These are phyloP conservation scores for Diospyros kaki DNA, from an alignment of 148 eudicot genomes.

Conservation along the genomic window DNA sequence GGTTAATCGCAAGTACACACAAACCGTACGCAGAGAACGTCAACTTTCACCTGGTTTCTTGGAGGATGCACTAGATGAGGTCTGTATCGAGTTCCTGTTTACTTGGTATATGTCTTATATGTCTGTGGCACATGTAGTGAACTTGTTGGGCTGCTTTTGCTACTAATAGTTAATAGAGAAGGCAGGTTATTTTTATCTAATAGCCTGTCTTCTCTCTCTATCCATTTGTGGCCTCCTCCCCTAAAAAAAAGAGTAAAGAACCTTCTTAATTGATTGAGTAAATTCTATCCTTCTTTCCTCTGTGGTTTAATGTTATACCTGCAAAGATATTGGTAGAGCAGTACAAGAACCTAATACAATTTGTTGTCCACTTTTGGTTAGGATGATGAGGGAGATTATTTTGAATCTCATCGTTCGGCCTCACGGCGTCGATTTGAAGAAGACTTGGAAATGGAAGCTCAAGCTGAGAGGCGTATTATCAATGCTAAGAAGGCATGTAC, in stretches of 20 bases:
- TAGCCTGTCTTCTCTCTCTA: too few relatives aligned
- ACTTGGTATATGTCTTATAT: not conserved
- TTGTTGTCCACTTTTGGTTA: conserved; percentile 22
- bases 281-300: not conserved
- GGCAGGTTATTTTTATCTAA: not conserved
- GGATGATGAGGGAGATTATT: conserved; percentile 78
- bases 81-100: conserved; percentile 14
- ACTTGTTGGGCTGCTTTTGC: not conserved
- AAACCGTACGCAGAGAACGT: conserved; percentile 72
- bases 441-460: conserved; percentile 86
- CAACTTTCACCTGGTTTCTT: conserved; percentile 96
- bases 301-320: not conserved
- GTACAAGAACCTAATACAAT: not conserved
- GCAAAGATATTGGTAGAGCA: not conserved
- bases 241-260: too few relatives aligned
- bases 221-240: too few relatives aligned
- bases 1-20: conserved; percentile 79
- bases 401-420: conserved; percentile 68
- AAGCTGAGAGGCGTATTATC: conserved; percentile 85
- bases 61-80: conserved; percentile 95
- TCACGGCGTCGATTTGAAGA: conserved; percentile 73
- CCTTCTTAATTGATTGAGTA: too few relatives aligned
- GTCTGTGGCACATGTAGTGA: not conserved
- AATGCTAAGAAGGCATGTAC: conserved; percentile 76
- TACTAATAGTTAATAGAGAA: not conserved